Evolutionary conservation across 2,329 filamentous ascomycete species (phyloP), one percentile per base, ranked within the genome.

Genomic region (Aspergillus carbonarius): DNA sequence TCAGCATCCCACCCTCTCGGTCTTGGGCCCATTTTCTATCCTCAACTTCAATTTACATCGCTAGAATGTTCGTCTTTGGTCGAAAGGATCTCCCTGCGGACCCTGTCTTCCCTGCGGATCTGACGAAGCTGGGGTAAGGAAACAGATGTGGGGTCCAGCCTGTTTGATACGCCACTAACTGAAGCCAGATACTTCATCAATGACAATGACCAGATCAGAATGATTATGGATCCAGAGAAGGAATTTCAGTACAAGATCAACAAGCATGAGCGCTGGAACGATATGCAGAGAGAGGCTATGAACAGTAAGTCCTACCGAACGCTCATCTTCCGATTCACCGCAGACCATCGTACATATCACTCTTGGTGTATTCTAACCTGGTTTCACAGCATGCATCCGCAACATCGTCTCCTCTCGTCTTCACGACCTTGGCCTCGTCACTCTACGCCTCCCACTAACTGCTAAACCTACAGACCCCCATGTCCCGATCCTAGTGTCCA

Each of bases 201-300:
- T 65, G 82, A 87, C 0, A 75, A 86, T 0, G 91, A 93, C 65
- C 86, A 93, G 68, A 84, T 96, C 61, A 87, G 90, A 49, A 87
- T 82, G 60, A 88, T 90, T 55, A 78, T 83, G 20, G 78, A 91
- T 35, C 87, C 89, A 0, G 82, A 88, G 27, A 79, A 83, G 63
- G 88, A 87, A 70, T 96, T 91, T 79, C 84, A 90, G 65, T 96
- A 83, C 80, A 88, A 86, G 71, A 74, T 90, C 54, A 88, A 84
- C 71, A 87, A 85, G 66, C 92, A 92, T 73, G 79, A 84, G n/a
- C 87, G 92, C 37, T 83, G 88, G 76, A 96, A 96, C 72, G 83
- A 88, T 40, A 81, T 88, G 18, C 91, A 92, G 67, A 83, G 88
- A 17, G 89, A 89, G 63, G 81, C 87, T 39, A 86, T 96, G 75